phyloP scores from a whole-genome alignment of 192 early-diverging fungal species.

The Coemansia sp. region DNA sequence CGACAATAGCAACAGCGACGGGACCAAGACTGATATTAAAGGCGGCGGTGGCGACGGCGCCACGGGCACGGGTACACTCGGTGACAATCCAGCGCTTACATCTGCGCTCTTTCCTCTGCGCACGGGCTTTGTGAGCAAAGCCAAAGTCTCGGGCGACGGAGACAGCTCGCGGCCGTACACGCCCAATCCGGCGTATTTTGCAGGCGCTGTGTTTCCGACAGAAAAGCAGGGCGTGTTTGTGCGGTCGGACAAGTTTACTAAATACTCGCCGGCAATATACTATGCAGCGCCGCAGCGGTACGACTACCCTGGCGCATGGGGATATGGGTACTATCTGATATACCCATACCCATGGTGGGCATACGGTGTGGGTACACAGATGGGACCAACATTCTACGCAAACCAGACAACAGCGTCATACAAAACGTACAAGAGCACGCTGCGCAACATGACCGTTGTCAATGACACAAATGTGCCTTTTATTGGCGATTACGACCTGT shows the following conservation, averaged over 20 bases:
- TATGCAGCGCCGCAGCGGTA: conserved; percentile 22
- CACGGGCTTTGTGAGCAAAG: conserved; percentile 27
- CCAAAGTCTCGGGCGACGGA: conserved; percentile 15
- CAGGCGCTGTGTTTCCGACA: conserved; percentile 19
- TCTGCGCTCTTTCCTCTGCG: conserved; percentile 27
- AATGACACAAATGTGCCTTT: conserved; percentile 31
- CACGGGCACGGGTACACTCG: conserved; percentile 21
- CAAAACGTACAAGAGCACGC: conserved; percentile 21
- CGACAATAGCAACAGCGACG: conserved; percentile 8
- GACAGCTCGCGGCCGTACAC: conserved; percentile 20
- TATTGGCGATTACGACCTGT: conserved; percentile 31
- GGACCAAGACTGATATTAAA: conserved; percentile 33
- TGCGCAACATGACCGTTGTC: conserved; percentile 40
- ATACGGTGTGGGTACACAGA: conserved; percentile 23
- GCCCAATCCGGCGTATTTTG: conserved; percentile 24
- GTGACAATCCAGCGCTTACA: conserved; percentile 38
- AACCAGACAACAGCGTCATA: conserved; percentile 12
- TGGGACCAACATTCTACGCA: conserved; percentile 13
- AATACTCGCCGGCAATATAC: conserved; percentile 28
- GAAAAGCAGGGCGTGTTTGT: conserved; percentile 28
- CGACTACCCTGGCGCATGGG: conserved; percentile 41
- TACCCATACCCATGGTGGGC: conserved; percentile 49
- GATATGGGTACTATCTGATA: conserved; percentile 42
- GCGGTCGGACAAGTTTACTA: conserved; percentile 8
- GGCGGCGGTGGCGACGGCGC: too few relatives aligned